phyloP scores from a whole-genome alignment of 1,284 basidiomycete species.

The Boletus sp. region DNA sequence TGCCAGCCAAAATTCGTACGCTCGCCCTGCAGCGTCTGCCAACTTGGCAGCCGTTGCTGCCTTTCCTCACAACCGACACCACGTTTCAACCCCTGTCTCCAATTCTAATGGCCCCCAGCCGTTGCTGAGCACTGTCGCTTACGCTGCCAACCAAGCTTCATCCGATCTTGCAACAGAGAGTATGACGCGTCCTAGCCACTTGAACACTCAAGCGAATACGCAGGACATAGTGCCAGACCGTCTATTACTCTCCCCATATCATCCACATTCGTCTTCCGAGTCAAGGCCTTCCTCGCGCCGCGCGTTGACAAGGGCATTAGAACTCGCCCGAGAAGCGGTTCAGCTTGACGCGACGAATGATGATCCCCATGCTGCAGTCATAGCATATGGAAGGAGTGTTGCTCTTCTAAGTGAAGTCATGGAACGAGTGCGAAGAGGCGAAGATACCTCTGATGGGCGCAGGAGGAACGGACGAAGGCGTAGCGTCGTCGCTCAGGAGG shows the following conservation, averaged over 20 bases:
- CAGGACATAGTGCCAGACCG: constrained; percentile 43
- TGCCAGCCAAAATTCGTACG: constrained; percentile 37
- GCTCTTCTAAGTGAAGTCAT: constrained; percentile 80
- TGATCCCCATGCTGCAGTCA: constrained; percentile 75
- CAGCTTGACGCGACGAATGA: constrained; percentile 76
- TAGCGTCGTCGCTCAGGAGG: constrained; percentile 79
- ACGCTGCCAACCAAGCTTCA: constrained; percentile 35
- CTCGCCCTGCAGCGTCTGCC: constrained; percentile 50
- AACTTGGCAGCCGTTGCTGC: constrained; percentile 55
- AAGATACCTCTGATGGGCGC: constrained; percentile 66
- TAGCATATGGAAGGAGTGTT: constrained; percentile 78
- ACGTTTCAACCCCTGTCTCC: constrained; percentile 37
- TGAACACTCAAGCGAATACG: constrained; percentile 33
- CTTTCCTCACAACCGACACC: constrained; percentile 52
- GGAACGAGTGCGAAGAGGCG: constrained; percentile 78
- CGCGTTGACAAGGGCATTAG: constrained; percentile 72
- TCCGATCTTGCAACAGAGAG: constrained; percentile 56
- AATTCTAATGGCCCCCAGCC: constrained; percentile 25
- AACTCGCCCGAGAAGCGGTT: constrained; percentile 80
- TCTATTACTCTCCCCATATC: constrained; percentile 43
- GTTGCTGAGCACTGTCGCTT: constrained; percentile 30
- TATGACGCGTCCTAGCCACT: constrained; percentile 40
- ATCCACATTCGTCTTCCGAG: constrained; percentile 34
- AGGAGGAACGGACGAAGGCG: constrained; percentile 58
- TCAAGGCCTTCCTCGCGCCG: constrained; percentile 66